These are phyloP conservation scores for Rhododendron simsii DNA, from an alignment of 148 eudicot genomes.

Conservation along the genomic window DNA sequence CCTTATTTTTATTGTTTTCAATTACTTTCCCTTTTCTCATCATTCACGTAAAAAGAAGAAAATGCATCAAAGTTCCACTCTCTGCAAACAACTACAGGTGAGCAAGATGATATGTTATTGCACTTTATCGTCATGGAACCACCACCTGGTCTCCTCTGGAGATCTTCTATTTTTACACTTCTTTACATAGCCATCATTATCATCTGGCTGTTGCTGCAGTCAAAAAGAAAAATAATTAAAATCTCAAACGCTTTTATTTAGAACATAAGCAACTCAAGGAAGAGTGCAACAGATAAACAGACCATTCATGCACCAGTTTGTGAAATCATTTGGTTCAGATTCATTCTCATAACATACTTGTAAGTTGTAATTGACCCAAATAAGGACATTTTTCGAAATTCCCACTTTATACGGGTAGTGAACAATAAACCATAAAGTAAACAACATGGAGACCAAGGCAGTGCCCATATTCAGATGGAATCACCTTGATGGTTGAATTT, in stretches of 20 bases:
- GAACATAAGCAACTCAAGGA: not conserved
- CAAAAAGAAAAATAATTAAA: not conserved
- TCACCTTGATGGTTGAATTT: constrained; percentile 56
- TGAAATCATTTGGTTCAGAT: not conserved
- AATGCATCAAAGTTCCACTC: not conserved
- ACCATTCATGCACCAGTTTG: not conserved
- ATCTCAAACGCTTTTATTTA: too few species aligned
- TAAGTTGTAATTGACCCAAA: too few species aligned
- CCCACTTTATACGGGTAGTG: not conserved
- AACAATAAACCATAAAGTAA: not conserved
- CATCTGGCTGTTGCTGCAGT: constrained; percentile 85
- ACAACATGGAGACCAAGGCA: not conserved
- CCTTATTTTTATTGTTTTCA: not conserved
- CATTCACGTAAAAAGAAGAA: not conserved
- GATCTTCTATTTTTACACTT: constrained; percentile 83
- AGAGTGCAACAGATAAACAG: not conserved
- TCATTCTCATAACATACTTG: not conserved
- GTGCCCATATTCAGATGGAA: constrained; percentile 1
- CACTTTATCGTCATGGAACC: constrained; percentile 96
- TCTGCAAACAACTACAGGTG: constrained; percentile 10
- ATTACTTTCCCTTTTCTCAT: not conserved
- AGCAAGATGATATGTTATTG: constrained; percentile 18
- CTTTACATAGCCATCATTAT: constrained; percentile 82
- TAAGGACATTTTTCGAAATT: not conserved
- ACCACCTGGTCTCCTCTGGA: constrained; percentile 94